These are phyloP conservation scores for Saturnispora diversa DNA, from an alignment of 805 yeast genomes.

Conservation along the genomic window DNA sequence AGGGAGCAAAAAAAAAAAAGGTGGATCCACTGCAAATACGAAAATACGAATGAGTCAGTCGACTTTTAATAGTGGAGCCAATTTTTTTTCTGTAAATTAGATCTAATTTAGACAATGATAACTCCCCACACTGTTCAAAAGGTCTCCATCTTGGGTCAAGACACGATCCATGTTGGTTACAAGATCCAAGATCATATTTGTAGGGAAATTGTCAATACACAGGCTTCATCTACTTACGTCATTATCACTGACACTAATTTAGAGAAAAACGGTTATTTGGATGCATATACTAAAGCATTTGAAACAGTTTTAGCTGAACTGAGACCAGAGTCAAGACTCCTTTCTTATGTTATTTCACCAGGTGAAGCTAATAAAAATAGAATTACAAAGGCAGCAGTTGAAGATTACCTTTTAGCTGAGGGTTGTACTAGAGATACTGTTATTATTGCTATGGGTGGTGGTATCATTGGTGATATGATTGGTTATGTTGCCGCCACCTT, in stretches of 20 bases:
- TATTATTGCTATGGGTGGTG: slow-evolving; percentile 93
- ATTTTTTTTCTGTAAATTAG: too few relatives aligned
- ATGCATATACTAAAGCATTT: slow-evolving; percentile 38
- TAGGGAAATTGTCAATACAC: slow-evolving; percentile 47
- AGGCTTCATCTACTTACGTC: slow-evolving; percentile 86
- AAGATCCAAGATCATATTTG: slow-evolving; percentile 69
- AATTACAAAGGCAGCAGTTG: slow-evolving; percentile 84
- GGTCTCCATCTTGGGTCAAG: slow-evolving; percentile 73
- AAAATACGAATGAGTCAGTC: too few relatives aligned
- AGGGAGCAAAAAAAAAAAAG: too few relatives aligned
- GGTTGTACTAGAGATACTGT: slow-evolving; percentile 97
- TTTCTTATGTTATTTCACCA: slow-evolving; percentile 73
- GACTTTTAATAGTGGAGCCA: too few relatives aligned
- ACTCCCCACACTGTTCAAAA: slow-evolving; percentile 29
- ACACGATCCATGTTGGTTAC: slow-evolving; percentile 86
- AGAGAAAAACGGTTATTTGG: slow-evolving; percentile 54
- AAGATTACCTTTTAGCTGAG: slow-evolving; percentile 70
- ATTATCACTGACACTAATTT: slow-evolving; percentile 82
- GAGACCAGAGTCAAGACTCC: slow-evolving; percentile 54
- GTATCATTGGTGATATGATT: slow-evolving; percentile 98
- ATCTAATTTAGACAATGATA: slow-evolving; percentile 6
- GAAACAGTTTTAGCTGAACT: slow-evolving; percentile 27
- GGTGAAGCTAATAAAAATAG: slow-evolving; percentile 90
- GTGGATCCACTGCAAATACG: too few relatives aligned
- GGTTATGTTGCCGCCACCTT: slow-evolving; percentile 99